A percentile compares a stretch with the other conserved stretches of the same genome.
phyloP scores from a whole-genome alignment of 139 green algal genomes.

The Micractinium sp. region DNA sequence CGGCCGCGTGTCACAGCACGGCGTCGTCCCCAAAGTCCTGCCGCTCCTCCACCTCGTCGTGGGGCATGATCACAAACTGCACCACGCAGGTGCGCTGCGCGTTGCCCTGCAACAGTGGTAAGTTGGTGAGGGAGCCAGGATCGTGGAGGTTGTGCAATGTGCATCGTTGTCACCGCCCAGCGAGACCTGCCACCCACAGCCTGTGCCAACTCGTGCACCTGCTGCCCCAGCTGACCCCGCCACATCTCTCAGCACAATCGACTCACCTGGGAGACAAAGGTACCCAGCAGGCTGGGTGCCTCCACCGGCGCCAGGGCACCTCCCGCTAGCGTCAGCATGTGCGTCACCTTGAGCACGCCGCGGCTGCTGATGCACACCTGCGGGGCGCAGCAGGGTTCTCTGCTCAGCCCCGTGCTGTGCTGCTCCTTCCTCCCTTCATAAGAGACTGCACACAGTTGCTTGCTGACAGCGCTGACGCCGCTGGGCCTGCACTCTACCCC shows the following conservation, averaged over 20 bases:
- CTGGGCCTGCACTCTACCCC: background rate
- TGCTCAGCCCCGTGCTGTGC: no score
- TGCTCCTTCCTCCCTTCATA: no score
- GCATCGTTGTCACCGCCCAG: no score
- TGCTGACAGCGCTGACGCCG: background rate
- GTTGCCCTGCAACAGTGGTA: background rate
- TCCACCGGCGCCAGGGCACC: background rate
- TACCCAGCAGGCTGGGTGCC: conserved; percentile 5
- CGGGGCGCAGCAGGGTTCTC: no score
- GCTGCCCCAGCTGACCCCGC: background rate
- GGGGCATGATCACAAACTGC: conserved; percentile 34
- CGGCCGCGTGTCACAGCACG: background rate
- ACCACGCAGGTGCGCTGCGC: conserved; percentile 20
- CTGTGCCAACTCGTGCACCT: background rate
- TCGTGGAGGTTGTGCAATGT: background rate
- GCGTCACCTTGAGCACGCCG: conserved; percentile 39
- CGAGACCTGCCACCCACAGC: background rate
- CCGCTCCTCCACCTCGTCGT: conserved; percentile 9
- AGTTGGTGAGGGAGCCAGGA: background rate
- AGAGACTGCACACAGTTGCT: no score
- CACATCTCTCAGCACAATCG: no score
- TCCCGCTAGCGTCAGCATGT: conserved; percentile 42
- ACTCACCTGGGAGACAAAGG: conserved; percentile 3
- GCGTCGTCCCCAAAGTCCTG: background rate
- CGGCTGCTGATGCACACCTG: conserved; percentile 36